Base-by-base conservation (phyloP, 805 yeast genomes). In the Sugiyamaella floridensis region DNA sequence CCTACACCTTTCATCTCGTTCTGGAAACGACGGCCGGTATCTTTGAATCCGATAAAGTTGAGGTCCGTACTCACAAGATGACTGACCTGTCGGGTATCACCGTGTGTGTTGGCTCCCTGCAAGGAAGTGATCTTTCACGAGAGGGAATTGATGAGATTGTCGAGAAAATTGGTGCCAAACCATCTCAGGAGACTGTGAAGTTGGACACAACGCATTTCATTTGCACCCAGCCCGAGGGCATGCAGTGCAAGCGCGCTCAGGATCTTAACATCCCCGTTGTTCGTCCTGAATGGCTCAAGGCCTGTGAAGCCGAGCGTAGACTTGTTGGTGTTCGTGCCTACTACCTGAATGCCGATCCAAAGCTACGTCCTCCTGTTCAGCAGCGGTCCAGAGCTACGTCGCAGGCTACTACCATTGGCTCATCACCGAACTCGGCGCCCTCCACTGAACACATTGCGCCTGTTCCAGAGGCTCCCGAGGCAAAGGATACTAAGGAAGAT, bases 251-350 rank as follows among this genome's bases (percentile, higher is more conserved):
- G 56, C 84, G 81, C 65, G 99, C 98, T 1, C 76, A 78, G 56
- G 89, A 85, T 50, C 79, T 81, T 72, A 93, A 89, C 65, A 89
- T 93, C 52, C 99, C 99, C 1, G 80, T 93, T 41, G 90, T 93
- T 26, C 79, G 96, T 67, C 98, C 99, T 0, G 97, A 93, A 67
- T 93, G 98, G 98, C 73, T 93, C 53, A 85, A 86, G 68, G 97
- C 97, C 0, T 93, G 98, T 72, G 95, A 87, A 61, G 68, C 77
- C 43, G 97, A 90, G 64, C 80, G 93, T 60, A 73, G 96, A 63
- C 83, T 93, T 52, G 95, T 90, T 43, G 97, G 98, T 26, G 99
- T 93, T 14, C 78, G 95, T 63, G 89, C 88, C 57, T 76, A 74
- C 58, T 82, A 80, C 58, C 51, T 71, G 50, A 60, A 64, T 29